Base-by-base conservation (phyloP, 192 early-diverging fungal genomes). In the Linnemannia exigua region DNA sequence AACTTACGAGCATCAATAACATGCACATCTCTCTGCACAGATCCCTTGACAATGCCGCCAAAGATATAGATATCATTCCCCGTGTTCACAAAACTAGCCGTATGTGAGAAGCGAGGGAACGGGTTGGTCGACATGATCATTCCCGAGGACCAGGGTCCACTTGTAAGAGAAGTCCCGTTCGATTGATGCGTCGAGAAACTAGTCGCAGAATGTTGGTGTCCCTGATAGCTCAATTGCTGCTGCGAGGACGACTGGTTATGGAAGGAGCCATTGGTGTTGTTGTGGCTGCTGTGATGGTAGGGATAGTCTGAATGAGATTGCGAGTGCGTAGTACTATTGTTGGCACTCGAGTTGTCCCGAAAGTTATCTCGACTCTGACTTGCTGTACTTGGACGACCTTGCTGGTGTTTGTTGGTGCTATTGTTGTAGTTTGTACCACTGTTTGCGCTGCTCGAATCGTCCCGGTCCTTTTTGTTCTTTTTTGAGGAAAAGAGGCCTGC, bases 1-100 rank as follows among this genome's bases (percentile, higher is more conserved):
- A 36, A 84, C 84, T 81, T 87, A 89, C 88, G 79, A 37, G 79
- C 36, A 35, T 89, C 88, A 69, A 89, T 79, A 20, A 84, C 74
- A 82, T 80, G 80, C 2, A 89, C 69, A 82, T 89, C 88, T 66
- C 72, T 89, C 58, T 72, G 75, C 2, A 82, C 78, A 16, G 76
- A 75, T 28, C 86, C 88, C 28, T 87, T 80, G 71, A 76, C 67
- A 25, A 85, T 79, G 11, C 88, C 88, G 76, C 88, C 88, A 79
- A 82, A 89, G 20, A 89, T 63, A 73, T 78, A 89, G 35, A 89
- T 72, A 38, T 89, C 85, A 38, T 74, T 77, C 20, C 87, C 84
- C 5, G 76, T 72, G 2, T 69, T 67, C 47, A 67, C 68, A 67
- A 79, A 78, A 19, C 76, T 82, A 6, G 79, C 82, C 36, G 88